A percentile compares a stretch with the other conserved stretches of the same genome.
Conservation (phyloP, 2,329 filamentous ascomycete species). For the Aspergillus caelatus region DNA sequence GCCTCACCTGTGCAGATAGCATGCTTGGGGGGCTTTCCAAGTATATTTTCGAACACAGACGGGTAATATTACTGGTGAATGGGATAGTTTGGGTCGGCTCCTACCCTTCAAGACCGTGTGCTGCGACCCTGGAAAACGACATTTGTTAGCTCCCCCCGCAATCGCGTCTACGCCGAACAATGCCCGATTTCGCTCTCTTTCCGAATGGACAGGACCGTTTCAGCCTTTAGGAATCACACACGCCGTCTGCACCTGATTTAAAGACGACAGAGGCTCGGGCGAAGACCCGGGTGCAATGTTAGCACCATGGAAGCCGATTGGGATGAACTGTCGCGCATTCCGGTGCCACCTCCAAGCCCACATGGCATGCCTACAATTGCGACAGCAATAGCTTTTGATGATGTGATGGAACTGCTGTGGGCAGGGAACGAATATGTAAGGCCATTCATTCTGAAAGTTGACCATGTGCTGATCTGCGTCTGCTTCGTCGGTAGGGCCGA, state of each 20-base stretch:
- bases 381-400: constrained; percentile 85
- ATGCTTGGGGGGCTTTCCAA: neutral
- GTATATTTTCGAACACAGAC: neutral
- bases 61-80: neutral
- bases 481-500: constrained; percentile 64
- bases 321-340: constrained; percentile 75
- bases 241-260: neutral
- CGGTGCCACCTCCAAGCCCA: constrained; percentile 74
- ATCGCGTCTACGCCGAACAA: constrained; percentile 39
- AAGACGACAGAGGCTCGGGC: constrained; percentile 3
- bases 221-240: constrained; percentile 8
- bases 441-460: constrained; percentile 16
- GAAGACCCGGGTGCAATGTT: constrained; percentile 20
- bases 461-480: constrained; percentile 8
- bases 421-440: constrained; percentile 85
- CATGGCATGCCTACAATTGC: constrained; percentile 71
- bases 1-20: constrained; percentile 3
- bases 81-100: neutral
- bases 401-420: constrained; percentile 87
- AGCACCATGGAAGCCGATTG: constrained; percentile 51
- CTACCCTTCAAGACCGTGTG: neutral
- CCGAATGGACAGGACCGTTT: constrained; percentile 34
- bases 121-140: neutral
- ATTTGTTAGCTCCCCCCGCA: constrained; percentile 34
- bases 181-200: constrained; percentile 35